phyloP scores from a whole-genome alignment of 371 early-diverging fungal species.

The Capillidium heterosporum region DNA sequence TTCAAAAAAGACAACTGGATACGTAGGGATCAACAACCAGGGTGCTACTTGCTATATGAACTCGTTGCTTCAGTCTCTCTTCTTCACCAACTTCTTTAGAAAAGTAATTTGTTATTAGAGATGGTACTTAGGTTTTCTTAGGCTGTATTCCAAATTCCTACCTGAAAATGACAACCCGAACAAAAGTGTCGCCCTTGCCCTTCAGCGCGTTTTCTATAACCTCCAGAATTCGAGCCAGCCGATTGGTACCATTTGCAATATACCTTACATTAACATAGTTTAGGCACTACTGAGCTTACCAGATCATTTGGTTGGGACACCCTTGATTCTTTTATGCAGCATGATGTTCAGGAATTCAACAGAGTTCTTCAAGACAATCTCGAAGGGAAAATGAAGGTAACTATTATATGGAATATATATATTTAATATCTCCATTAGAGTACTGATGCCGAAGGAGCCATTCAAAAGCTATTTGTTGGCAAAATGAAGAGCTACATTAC shows the following conservation, averaged over 20 bases:
- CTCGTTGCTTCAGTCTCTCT: conserved; percentile 93
- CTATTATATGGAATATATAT: neutral
- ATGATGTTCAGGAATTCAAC: conserved; percentile 95
- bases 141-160: conserved; percentile 80
- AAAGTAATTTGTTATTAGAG: conserved; percentile 18
- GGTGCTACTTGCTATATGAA: conserved; percentile 99
- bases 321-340: conserved; percentile 86
- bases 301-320: conserved; percentile 96
- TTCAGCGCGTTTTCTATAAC: conserved; percentile 92
- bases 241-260: conserved; percentile 26
- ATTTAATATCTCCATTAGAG: conserved; percentile 17
- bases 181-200: conserved; percentile 68
- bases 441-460: conserved; percentile 83
- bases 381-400: conserved; percentile 83
- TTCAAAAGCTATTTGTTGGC: conserved; percentile 76
- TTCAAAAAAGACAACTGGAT: conserved; percentile 79
- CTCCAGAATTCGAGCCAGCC: conserved; percentile 47
- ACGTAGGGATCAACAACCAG: conserved; percentile 91
- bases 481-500: conserved; percentile 90
- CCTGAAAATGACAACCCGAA: conserved; percentile 67
- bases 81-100: conserved; percentile 88
- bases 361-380: conserved; percentile 90
- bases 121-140: conserved; percentile 6
- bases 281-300: conserved; percentile 81
- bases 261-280: neutral